A percentile compares a stretch with the other conserved stretches of the same genome.
Conservation (phyloP, 805 yeast genomes). For the Kodamaea nitidulidarum region DNA sequence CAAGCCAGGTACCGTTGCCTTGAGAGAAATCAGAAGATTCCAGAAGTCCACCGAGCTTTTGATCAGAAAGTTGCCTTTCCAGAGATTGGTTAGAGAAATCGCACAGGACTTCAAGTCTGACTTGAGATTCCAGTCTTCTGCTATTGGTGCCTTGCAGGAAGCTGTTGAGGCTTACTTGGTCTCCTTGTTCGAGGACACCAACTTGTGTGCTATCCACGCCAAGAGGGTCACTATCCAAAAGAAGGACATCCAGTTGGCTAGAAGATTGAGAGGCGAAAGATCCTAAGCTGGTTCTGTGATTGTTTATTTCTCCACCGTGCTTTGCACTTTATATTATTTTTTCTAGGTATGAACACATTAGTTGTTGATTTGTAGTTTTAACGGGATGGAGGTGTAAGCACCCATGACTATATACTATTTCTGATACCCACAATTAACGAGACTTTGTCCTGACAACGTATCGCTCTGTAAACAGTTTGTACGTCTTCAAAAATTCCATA, state of each 20-base stretch:
- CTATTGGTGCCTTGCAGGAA: slow-evolving; percentile 46
- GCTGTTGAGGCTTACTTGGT: slow-evolving; percentile 47
- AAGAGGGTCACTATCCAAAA: slow-evolving; percentile 47
- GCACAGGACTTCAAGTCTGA: slow-evolving; percentile 47
- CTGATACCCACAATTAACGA: too few species aligned
- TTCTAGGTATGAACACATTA: not conserved
- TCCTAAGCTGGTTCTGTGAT: slow-evolving; percentile 20
- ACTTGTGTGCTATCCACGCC: slow-evolving; percentile 48
- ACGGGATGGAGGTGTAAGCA: too few species aligned
- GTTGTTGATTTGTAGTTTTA: not conserved
- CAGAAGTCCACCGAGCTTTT: slow-evolving; percentile 44
- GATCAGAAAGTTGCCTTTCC: slow-evolving; percentile 47
- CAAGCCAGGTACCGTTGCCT: slow-evolving; percentile 49
- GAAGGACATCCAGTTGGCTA: slow-evolving; percentile 47
- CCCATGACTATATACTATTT: too few species aligned
- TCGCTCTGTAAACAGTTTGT: too few species aligned
- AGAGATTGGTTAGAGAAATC: slow-evolving; percentile 46
- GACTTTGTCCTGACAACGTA: too few species aligned
- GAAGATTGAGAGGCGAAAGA: slow-evolving; percentile 49
- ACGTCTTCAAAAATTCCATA: too few species aligned
- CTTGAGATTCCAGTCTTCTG: slow-evolving; percentile 45
- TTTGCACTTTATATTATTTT: not conserved
- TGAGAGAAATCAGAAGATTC: slow-evolving; percentile 48
- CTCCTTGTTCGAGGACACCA: slow-evolving; percentile 44
- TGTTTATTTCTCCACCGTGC: slow-evolving; percentile 5